These are phyloP conservation scores for Telfairia occidentalis DNA, from an alignment of 331 rosid species.

Conservation along the genomic window DNA sequence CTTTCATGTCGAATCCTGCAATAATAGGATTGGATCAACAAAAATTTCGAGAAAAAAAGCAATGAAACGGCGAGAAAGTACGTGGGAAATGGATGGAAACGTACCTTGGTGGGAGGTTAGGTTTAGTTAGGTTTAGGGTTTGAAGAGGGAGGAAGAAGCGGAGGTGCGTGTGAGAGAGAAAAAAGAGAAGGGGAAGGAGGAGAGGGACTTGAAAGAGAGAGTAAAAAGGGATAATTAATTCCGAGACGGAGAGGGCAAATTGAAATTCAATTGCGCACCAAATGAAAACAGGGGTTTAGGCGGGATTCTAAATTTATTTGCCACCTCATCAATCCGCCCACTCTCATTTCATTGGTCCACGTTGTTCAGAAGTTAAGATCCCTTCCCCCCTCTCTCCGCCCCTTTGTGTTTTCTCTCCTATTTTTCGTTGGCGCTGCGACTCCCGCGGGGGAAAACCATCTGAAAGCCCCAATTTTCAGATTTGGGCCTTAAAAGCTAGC, in stretches of 20 bases:
- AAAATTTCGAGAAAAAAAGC: background rate
- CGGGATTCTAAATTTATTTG: slow-evolving; percentile 63
- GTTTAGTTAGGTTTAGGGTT: slow-evolving; percentile 30
- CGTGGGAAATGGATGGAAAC: background rate
- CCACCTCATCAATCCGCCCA: slow-evolving; percentile 57
- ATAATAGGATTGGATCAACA: slow-evolving; percentile 14
- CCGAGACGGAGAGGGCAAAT: slow-evolving; percentile 35
- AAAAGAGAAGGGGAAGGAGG: background rate
- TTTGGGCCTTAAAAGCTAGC: background rate
- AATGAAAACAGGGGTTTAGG: slow-evolving; percentile 77
- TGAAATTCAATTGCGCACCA: slow-evolving; percentile 70
- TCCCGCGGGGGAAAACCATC: background rate
- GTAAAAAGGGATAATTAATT: slow-evolving; percentile 29
- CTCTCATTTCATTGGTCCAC: slow-evolving; percentile 26
- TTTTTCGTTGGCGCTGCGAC: background rate
- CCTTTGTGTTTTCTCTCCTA: slow-evolving; percentile 7
- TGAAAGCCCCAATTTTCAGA: background rate
- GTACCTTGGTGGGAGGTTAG: slow-evolving; percentile 24
- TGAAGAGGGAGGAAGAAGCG: slow-evolving; percentile 2
- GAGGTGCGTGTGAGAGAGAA: background rate
- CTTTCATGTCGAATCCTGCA: slow-evolving; percentile 69
- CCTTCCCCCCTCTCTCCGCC: background rate
- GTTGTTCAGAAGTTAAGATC: background rate
- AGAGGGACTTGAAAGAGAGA: slow-evolving; percentile 8
- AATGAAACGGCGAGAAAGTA: background rate